phyloP scores from a whole-genome alignment of 2,329 filamentous ascomycete genomes.

The Ophiobolus disseminans region DNA sequence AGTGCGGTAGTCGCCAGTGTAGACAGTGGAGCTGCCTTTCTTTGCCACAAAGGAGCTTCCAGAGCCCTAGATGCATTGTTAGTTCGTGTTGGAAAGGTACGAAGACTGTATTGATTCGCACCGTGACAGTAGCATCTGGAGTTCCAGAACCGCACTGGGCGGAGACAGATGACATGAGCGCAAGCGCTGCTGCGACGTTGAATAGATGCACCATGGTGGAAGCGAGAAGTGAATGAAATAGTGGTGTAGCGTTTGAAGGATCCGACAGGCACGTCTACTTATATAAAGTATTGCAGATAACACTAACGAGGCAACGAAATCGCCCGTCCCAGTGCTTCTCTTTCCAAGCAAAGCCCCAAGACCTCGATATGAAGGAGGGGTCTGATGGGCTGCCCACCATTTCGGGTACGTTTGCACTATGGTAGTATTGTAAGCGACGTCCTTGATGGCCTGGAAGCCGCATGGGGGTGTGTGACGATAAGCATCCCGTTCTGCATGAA shows the following conservation, averaged over 20 bases:
- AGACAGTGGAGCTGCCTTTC: conserved; percentile 55
- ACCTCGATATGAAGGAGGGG: neutral
- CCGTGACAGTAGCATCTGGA: conserved; percentile 57
- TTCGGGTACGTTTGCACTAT: neutral
- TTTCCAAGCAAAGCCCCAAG: neutral
- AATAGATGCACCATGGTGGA: conserved; percentile 49
- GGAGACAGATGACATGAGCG: conserved; percentile 47
- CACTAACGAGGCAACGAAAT: neutral
- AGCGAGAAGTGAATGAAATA: neutral
- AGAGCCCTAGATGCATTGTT: conserved; percentile 35
- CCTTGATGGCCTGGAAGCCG: neutral
- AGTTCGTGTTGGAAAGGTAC: neutral
- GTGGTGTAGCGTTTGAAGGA: too few relatives aligned
- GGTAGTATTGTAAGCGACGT: neutral
- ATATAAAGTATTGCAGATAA: neutral
- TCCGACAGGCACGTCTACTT: neutral
- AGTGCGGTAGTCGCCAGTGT: conserved; percentile 62
- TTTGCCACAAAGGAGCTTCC: conserved; percentile 56
- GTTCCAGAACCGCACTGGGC: conserved; percentile 59
- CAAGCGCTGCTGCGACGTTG: conserved; percentile 52
- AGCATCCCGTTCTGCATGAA: too few relatives aligned
- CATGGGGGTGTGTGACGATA: too few relatives aligned
- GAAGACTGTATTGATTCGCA: neutral
- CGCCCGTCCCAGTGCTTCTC: neutral
- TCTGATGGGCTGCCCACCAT: neutral